Base-by-base conservation (phyloP, 306 rosid genomes). In the Myrica gale region DNA sequence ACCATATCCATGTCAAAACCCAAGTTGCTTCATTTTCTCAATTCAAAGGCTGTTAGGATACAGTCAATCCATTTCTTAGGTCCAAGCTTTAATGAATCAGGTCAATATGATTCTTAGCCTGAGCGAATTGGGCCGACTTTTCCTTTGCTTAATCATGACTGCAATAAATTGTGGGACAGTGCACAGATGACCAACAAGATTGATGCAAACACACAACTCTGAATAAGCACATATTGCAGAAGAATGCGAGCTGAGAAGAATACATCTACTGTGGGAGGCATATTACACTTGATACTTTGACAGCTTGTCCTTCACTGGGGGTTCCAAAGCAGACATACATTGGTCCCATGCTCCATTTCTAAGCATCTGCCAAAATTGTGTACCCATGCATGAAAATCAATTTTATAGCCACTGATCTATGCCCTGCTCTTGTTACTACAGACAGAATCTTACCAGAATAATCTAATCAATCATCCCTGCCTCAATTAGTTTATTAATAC, bases 331-430 rank as follows among this genome's bases (percentile, higher is more conserved):
- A 78, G 99, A 89, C 93, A 88, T 89, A 63, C 92, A 92, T 83
- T 96, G 99, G 78, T 96, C 99, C 99, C 99, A 96, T 1, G 91
- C 98, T 82, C 98, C 99, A 85, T 89, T 88, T 57, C 82, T 85
- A 80, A 96, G 92, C 99, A 96, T 92, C 99, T 96, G 88, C 51
- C 77, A 76, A 45, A 32, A 43, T 66, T 48, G 72, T 41, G 77
- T 41, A 56, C 68, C 37, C 3, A 68, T 15, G 45, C 32, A 69
- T 12, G 66, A 62, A 47, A 15, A 67, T 78, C 58, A 74, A 77
- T 71, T 44, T 12, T 32, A 32, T 2, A 32, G 37, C 3, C 37
- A 32, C 37, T 2, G 37, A 32, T 32, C 19, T 61, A 32, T 10
- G 45, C 45, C 19, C 68, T 13, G 6, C 67, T 6, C 46, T 72